Evolutionary conservation across 2,329 filamentous ascomycete genomes (phyloP).

Genomic region (Chaetomium sp.): DNA sequence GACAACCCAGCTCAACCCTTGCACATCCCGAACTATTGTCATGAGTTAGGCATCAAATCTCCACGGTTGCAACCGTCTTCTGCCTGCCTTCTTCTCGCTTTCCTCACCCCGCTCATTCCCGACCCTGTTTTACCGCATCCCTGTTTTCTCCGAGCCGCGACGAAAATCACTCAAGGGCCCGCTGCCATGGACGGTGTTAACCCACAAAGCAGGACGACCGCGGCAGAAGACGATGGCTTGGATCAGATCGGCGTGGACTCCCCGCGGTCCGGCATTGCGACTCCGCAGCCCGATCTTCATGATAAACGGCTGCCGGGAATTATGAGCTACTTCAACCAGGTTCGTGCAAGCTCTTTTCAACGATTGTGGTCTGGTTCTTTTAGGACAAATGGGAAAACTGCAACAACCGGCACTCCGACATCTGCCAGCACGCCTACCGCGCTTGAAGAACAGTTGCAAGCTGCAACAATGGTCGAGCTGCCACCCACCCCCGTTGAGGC

Average conservation of each 20-base stretch:
- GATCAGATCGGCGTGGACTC: conserved; percentile 80
- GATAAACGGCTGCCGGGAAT: conserved; percentile 95
- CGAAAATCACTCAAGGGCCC: conserved; percentile 16
- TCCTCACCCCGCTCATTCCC: conserved; percentile 5
- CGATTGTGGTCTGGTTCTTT: conserved; percentile 36
- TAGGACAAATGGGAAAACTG: conserved; percentile 35
- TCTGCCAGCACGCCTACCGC: conserved; percentile 15
- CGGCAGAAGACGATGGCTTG: conserved; percentile 61
- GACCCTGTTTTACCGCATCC: conserved; percentile 15
- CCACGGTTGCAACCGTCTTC: conserved; percentile 14
- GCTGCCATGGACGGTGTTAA: conserved; percentile 44
- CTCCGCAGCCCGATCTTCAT: conserved; percentile 84
- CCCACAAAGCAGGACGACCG: conserved; percentile 46
- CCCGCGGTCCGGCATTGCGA: conserved; percentile 84
- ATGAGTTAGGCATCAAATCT: conserved; percentile 24
- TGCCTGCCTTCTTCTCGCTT: conserved; percentile 12
- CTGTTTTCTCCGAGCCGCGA: conserved; percentile 11
- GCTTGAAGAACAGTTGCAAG: conserved; percentile 18
- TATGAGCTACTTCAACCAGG: conserved; percentile 98
- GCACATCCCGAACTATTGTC: conserved; percentile 22
- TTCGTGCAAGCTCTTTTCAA: conserved; percentile 79
- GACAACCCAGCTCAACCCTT: conserved; percentile 19
- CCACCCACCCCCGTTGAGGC: conserved; percentile 23
- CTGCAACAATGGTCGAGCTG: conserved; percentile 21
- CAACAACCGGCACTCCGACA: conserved; percentile 27